Base-by-base conservation (phyloP, 2,329 filamentous ascomycete genomes). In the Xylariaceae sp. region DNA sequence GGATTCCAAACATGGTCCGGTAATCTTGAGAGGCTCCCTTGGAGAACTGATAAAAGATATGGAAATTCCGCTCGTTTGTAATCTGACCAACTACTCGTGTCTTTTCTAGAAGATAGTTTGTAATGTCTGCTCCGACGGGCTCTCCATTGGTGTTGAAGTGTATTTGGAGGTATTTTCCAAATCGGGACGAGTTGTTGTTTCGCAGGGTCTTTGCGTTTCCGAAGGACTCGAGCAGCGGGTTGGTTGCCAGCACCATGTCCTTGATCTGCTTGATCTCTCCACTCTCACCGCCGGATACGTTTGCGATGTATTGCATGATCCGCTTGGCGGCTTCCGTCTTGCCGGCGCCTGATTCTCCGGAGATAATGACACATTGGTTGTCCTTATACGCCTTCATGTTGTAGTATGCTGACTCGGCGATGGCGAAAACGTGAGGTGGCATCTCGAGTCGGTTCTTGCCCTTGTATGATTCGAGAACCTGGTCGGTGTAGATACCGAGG, bases 371-470 rank as follows among this genome's bases (percentile, higher is more conserved):
- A 78, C 95, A 98, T 75, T 99, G 95, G 78, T 98, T 98, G 67
- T 98, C 95, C 70, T 91, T 91, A 81, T 99, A 99, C 45, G 93
- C 93, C 75, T 98, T 98, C 95, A 99, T 98, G 80, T 99, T 98
- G 80, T 98, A 98, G 80, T 99, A 99, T 52, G 93, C 77, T 7
- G 93, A 89, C 77, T 99, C 95, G 71, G 95, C 95, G 70, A 99
- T 95, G 59, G 92, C 93, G 74, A 97, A 99, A 66, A 99, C 95
- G 75, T 99, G 95, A 7, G 95, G 95, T 23, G 92, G 90, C 79
- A 91, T 87, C 79, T 99, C 95, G 64, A 99, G 84, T 64, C 95
- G 87, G 78, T 99, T 99, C 82, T 98, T 97, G 66, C 93, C 93
- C 77, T 88, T 89, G 80, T 99, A 99, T 70, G 90, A 93, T 47